Evolutionary conservation across 2,329 filamentous ascomycete genomes (phyloP).

Genomic region (Botrytis fragariae): DNA sequence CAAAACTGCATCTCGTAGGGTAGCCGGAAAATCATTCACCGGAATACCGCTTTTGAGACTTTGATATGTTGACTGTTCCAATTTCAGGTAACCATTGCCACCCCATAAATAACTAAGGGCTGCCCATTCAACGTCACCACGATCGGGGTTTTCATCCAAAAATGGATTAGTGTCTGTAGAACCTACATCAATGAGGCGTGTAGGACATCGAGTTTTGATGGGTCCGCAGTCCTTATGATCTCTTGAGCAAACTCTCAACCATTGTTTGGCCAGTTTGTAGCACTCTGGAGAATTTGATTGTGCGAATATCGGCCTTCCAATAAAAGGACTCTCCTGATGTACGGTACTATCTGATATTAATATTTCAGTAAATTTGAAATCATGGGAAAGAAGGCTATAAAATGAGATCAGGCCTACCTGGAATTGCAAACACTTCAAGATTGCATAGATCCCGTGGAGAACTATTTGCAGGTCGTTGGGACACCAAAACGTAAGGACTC

Average conservation of each 20-base stretch:
- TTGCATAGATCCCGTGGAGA: slow-evolving; percentile 14
- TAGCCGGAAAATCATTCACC: slow-evolving; percentile 8
- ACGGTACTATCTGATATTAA: not conserved
- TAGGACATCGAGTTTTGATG: slow-evolving; percentile 13
- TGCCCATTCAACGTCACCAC: slow-evolving; percentile 2
- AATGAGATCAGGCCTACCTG: not conserved
- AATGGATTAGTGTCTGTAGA: not conserved
- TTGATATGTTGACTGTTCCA: slow-evolving; percentile 9
- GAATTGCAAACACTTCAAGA: slow-evolving; percentile 5
- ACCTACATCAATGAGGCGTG: slow-evolving; percentile 16
- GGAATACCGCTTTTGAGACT: slow-evolving; percentile 4
- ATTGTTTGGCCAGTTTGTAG: slow-evolving; percentile 16
- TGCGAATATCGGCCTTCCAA: slow-evolving; percentile 15
- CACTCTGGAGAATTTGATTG: slow-evolving; percentile 9
- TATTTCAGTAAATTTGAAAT: not conserved
- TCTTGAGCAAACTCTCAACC: slow-evolving; percentile 11
- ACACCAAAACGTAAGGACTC: slow-evolving; percentile 15
- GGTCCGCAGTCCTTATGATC: slow-evolving; percentile 14
- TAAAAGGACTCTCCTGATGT: slow-evolving; percentile 1
- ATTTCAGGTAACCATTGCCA: slow-evolving; percentile 5
- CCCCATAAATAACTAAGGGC: slow-evolving; percentile 20
- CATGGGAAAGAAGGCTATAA: not conserved
- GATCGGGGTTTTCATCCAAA: slow-evolving; percentile 4
- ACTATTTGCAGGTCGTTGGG: slow-evolving; percentile 13
- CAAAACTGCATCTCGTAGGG: slow-evolving; percentile 11